Evolutionary conservation across 257 asterid species (phyloP).

Genomic region (Przewalskia tangutica): DNA sequence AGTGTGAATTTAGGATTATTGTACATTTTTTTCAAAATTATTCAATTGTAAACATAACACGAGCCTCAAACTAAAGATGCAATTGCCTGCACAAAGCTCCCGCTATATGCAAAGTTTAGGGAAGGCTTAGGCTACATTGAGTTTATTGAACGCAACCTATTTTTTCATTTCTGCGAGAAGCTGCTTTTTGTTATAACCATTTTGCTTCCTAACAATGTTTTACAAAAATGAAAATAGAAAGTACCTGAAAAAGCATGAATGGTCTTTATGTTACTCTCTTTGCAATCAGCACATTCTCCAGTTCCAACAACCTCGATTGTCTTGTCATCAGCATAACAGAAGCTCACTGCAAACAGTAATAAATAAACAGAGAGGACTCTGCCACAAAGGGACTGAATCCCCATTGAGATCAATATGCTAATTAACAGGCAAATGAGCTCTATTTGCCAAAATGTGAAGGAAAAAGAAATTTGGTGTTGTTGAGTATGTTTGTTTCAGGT

Average conservation of each 20-base stretch:
- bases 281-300: conserved; percentile 52
- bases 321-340: conserved; percentile 29
- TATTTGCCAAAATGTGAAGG: not conserved
- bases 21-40: not conserved
- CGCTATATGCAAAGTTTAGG: not conserved
- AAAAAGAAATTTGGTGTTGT: not conserved
- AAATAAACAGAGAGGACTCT: conserved; percentile 15
- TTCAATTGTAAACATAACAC: not conserved
- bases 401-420: conserved; percentile 20
- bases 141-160: too few relatives aligned
- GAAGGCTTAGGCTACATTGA: not conserved
- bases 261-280: conserved; percentile 21
- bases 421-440: not conserved
- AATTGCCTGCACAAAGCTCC: not conserved
- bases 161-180: too few relatives aligned
- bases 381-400: conserved; percentile 37
- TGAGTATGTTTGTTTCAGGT: not conserved
- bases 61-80: not conserved
- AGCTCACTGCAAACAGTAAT: conserved; percentile 16
- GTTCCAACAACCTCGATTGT: conserved; percentile 46
- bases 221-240: not conserved
- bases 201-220: too few relatives aligned
- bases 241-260: conserved; percentile 41
- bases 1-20: not conserved
- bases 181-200: too few relatives aligned